Evolutionary conservation across 2,329 filamentous ascomycete species (phyloP).

Genomic region (Scopulariopsis brevicaulis): DNA sequence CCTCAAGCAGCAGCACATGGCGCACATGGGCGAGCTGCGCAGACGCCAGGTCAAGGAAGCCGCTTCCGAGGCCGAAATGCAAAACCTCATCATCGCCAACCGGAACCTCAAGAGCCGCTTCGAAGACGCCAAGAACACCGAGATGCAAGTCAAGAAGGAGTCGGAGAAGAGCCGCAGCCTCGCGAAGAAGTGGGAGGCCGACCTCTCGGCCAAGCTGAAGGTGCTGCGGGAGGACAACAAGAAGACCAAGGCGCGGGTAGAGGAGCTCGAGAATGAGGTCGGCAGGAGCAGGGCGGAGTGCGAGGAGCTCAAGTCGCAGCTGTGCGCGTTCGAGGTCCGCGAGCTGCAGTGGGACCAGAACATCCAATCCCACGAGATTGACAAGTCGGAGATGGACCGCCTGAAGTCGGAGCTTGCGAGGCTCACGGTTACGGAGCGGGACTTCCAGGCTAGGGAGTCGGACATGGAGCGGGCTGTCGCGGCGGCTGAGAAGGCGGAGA

Average conservation of each 20-base stretch:
- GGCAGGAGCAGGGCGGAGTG: slow-evolving; percentile 46
- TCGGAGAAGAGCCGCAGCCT: slow-evolving; percentile 60
- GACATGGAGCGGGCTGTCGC: slow-evolving; percentile 45
- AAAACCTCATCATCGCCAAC: slow-evolving; percentile 69
- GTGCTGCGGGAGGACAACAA: slow-evolving; percentile 59
- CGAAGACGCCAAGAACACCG: slow-evolving; percentile 59
- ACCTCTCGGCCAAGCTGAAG: slow-evolving; percentile 54
- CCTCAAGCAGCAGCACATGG: slow-evolving; percentile 72
- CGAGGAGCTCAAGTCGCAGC: slow-evolving; percentile 51
- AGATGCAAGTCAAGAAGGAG: slow-evolving; percentile 60
- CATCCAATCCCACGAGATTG: slow-evolving; percentile 49
- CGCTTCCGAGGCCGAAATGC: slow-evolving; percentile 69
- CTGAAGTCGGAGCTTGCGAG: slow-evolving; percentile 47
- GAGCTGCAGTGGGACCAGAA: slow-evolving; percentile 54
- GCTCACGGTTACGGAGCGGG: slow-evolving; percentile 48
- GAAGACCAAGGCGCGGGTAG: slow-evolving; percentile 46
- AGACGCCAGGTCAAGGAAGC: slow-evolving; percentile 65
- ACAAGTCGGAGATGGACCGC: slow-evolving; percentile 46
- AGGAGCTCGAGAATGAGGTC: slow-evolving; percentile 45
- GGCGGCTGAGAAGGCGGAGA: slow-evolving; percentile 46
- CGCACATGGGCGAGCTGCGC: slow-evolving; percentile 69
- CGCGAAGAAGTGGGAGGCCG: slow-evolving; percentile 67
- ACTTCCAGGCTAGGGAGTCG: slow-evolving; percentile 52
- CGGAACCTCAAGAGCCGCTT: slow-evolving; percentile 61
- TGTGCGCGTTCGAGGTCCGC: slow-evolving; percentile 58